A percentile compares a stretch with the other conserved stretches of the same genome.
phyloP scores from a whole-genome alignment of 345 rosid species.

The Erysimum cheiranthoides region DNA sequence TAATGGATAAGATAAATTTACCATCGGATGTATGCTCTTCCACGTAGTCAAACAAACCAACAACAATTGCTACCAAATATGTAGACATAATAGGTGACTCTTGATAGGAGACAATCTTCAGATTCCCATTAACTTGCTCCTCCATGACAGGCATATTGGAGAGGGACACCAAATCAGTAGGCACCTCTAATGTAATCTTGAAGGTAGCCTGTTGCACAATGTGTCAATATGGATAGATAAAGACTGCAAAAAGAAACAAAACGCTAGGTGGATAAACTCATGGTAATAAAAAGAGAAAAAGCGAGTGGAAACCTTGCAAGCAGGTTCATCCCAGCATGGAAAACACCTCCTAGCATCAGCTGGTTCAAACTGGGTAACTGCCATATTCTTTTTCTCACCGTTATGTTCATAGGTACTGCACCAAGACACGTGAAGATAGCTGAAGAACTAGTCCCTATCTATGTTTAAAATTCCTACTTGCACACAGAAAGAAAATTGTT shows the following conservation, averaged over 20 bases:
- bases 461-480: not conserved
- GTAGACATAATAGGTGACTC: slow-evolving; percentile 97
- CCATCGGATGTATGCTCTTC: slow-evolving; percentile 95
- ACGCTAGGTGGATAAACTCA: not conserved
- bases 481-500: not conserved
- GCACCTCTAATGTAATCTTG: slow-evolving; percentile 89
- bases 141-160: slow-evolving; percentile 85
- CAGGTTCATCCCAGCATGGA: slow-evolving; percentile 99
- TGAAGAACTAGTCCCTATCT: not conserved
- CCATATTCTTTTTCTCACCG: slow-evolving; percentile 97
- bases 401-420: slow-evolving; percentile 72
- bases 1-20: slow-evolving; percentile 29
- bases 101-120: slow-evolving; percentile 72
- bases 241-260: not conserved
- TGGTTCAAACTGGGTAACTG: slow-evolving; percentile 97
- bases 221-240: slow-evolving; percentile 11
- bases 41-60: slow-evolving; percentile 87
- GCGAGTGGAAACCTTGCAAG: slow-evolving; percentile 71
- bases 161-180: slow-evolving; percentile 80
- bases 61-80: slow-evolving; percentile 88
- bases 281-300: slow-evolving; percentile 1
- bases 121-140: slow-evolving; percentile 71
- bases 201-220: slow-evolving; percentile 75
- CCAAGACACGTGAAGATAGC: slow-evolving; percentile 27
- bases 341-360: slow-evolving; percentile 95